Base-by-base conservation (phyloP, 2,329 filamentous ascomycete species). In the Decorospora gaudefroyi region DNA sequence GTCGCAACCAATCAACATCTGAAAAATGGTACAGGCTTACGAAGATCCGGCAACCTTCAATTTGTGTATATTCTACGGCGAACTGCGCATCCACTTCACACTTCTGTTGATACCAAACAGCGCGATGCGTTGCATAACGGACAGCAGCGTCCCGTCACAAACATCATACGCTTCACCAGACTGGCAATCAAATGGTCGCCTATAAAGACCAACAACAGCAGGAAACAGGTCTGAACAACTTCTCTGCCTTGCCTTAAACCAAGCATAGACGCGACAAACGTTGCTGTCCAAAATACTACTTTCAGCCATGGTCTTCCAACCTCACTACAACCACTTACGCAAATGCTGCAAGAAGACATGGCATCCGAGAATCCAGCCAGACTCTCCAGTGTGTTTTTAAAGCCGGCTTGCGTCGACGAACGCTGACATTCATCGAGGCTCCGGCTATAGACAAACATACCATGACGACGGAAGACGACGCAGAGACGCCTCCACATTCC, bases 71-170 rank as follows among this genome's bases (percentile, higher is more conserved):
- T 6, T n/a, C 4, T 4, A 18, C 15, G 12, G 12, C 4, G 11
- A n/a, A 17, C 6, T 9, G 27, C 16, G 19, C 7, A 12, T 13
- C 15, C 1, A 18, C n/a, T n/a, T 2, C 23, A 8, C 18, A 12
- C 10, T 18, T 12, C 9, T 9, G 23, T 19, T 16, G 2, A 19
- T 17, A 16, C 10, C 15, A 36, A 25, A 29, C 33, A 28, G 16
- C 8, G 9, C 6, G 16, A 7, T 25, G 10, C 26, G 5, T 13
- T 29, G 28, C 21, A 36, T 22, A 23, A 10, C 11, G 9, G 22
- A 28, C 38, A 46, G 21, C 36, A 42, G 12, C n/a, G 18, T 28
- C 12, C 16, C 27, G 38, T 23, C 28, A 15, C 30, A 47, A 36
- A 32, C 38, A 35, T 25, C n/a, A 17, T 11, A 11, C 13, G 25